Evolutionary conservation across 129 eudicot species (phyloP).

Genomic region (Centaurea solstitialis): DNA sequence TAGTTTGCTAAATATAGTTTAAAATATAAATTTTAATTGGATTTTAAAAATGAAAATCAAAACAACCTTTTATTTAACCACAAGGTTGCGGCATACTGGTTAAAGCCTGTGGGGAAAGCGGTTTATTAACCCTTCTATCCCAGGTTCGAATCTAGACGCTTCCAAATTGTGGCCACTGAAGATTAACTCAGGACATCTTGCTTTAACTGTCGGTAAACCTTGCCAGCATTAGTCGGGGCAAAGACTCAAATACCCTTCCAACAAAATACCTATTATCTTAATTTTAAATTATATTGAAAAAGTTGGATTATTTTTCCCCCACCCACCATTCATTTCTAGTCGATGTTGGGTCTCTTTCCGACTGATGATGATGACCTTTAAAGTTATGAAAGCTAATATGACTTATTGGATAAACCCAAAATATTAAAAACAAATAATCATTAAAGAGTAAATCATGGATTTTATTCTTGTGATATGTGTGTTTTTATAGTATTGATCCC

Average conservation of each 20-base stretch:
- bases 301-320: conserved; percentile 42
- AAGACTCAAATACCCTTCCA: too few species aligned
- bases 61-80: too few species aligned
- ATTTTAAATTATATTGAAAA: conserved; percentile 1
- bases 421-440: background rate
- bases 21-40: background rate
- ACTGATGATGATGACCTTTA: conserved; percentile 37
- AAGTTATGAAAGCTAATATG: conserved; percentile 21
- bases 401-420: conserved; percentile 16
- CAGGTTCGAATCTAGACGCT: too few species aligned
- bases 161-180: too few species aligned
- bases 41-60: background rate
- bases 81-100: too few species aligned
- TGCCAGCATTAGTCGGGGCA: too few species aligned
- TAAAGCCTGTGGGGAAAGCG: too few species aligned
- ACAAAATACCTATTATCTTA: background rate
- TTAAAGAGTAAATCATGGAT: background rate
- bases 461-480: background rate
- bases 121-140: too few species aligned
- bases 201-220: too few species aligned
- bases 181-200: too few species aligned
- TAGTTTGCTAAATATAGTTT: too few species aligned
- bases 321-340: conserved; percentile 40
- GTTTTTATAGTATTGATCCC: background rate
- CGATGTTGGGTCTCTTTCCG: conserved; percentile 49